Evolutionary conservation across 2,329 filamentous ascomycete genomes (phyloP).

Genomic region (Tolypocladium tundrense): DNA sequence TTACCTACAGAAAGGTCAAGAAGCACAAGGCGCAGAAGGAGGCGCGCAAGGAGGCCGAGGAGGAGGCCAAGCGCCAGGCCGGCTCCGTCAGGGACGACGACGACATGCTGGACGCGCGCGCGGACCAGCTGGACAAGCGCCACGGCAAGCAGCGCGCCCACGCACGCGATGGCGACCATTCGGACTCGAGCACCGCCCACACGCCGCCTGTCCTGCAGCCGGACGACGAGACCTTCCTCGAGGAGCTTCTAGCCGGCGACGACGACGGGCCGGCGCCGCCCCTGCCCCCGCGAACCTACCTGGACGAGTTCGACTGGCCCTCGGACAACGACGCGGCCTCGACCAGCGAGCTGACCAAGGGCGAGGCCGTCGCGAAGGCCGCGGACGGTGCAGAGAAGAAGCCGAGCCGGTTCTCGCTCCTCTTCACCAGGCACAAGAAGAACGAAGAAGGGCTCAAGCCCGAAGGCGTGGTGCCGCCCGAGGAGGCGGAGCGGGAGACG

Average conservation of each 20-base stretch:
- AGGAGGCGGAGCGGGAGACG: slow-evolving; percentile 37
- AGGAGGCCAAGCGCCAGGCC: slow-evolving; percentile 6
- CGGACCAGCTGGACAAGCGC: not conserved
- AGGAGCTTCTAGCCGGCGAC: slow-evolving; percentile 36
- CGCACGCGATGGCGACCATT: slow-evolving; percentile 5
- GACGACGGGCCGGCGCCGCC: slow-evolving; percentile 37
- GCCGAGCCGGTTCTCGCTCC: slow-evolving; percentile 21
- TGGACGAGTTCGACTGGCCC: slow-evolving; percentile 39
- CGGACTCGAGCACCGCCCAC: not conserved
- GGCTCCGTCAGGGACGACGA: slow-evolving; percentile 5
- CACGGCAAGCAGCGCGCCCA: slow-evolving; percentile 4
- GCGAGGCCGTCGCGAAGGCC: slow-evolving; percentile 13
- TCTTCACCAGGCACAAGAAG: slow-evolving; percentile 29
- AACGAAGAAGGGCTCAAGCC: slow-evolving; percentile 23
- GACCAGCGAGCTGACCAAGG: slow-evolving; percentile 12
- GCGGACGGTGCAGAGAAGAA: slow-evolving; percentile 22
- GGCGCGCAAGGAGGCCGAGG: slow-evolving; percentile 14
- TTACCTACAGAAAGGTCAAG: slow-evolving; percentile 52
- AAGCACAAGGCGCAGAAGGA: slow-evolving; percentile 44
- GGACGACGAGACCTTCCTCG: slow-evolving; percentile 49
- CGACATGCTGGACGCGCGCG: not conserved
- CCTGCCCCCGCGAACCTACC: slow-evolving; percentile 42
- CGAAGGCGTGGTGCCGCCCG: slow-evolving; percentile 25
- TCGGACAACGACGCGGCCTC: slow-evolving; percentile 19
- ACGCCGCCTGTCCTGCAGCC: slow-evolving; percentile 38